Evolutionary conservation across 2,329 filamentous ascomycete genomes (phyloP).

Genomic region (Penicillium sp.): DNA sequence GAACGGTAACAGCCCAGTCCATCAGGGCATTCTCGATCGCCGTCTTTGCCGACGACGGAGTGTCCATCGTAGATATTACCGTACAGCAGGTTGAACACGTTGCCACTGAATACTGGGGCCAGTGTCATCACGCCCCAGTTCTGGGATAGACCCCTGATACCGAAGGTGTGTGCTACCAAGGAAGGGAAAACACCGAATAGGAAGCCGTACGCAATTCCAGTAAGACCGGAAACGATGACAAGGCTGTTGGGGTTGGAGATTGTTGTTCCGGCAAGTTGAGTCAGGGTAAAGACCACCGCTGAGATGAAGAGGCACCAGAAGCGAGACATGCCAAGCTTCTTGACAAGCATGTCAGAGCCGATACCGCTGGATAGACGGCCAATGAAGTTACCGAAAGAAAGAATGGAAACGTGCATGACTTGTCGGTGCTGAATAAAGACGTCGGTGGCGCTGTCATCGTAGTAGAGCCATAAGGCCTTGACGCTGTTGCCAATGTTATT

Average conservation of each 20-base stretch:
- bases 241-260: conserved; percentile 77
- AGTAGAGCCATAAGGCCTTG: conserved; percentile 84
- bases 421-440: conserved; percentile 79
- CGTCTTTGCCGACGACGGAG: conserved; percentile 66
- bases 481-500: conserved; percentile 95
- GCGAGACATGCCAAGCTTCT: conserved; percentile 74
- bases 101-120: conserved; percentile 81
- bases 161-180: conserved; percentile 86
- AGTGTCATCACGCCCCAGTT: conserved; percentile 98
- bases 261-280: conserved; percentile 73
- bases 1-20: conserved; percentile 78
- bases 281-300: conserved; percentile 73
- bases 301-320: conserved; percentile 88
- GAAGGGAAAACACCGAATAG: conserved; percentile 93
- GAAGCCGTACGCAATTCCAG: conserved; percentile 87
- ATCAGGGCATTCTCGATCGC: conserved; percentile 72
- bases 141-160: conserved; percentile 82
- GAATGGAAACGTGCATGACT: conserved; percentile 87
- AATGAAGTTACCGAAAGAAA: conserved; percentile 84
- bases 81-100: conserved; percentile 91
- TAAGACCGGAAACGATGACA: conserved; percentile 76
- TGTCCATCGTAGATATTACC: conserved; percentile 81
- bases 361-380: conserved; percentile 82
- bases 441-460: conserved; percentile 70
- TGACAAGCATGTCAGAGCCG: conserved; percentile 87